Evolutionary conservation across 177 flowering plant species (phyloP).

Genomic region (Vitis hybrid): DNA sequence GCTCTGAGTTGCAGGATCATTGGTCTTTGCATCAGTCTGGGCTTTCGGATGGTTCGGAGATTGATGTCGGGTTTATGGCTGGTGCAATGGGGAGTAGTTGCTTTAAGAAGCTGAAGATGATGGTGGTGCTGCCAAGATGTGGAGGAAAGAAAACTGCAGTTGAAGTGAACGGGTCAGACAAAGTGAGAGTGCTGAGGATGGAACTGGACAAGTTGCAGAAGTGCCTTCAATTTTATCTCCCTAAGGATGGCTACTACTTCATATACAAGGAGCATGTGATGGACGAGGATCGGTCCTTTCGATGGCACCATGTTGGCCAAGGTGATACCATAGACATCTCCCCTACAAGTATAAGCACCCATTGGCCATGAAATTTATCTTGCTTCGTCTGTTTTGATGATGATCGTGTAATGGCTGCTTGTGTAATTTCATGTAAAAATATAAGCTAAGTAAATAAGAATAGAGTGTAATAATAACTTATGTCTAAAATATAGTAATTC

Average conservation of each 20-base stretch:
- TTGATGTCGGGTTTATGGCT: conserved; percentile 35
- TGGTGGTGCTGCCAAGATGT: conserved; percentile 39
- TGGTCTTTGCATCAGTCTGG: conserved; percentile 30
- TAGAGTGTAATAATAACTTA: too few species aligned
- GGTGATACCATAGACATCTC: conserved; percentile 83
- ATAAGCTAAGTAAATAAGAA: too few species aligned
- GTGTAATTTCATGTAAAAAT: too few species aligned
- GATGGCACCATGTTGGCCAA: conserved; percentile 67
- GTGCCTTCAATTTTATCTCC: conserved; percentile 41
- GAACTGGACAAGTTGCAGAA: conserved; percentile 55
- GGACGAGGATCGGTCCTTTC: conserved; percentile 75
- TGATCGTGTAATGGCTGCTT: too few species aligned
- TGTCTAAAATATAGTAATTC: too few species aligned
- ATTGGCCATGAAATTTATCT: too few species aligned
- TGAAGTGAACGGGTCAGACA: conserved; percentile 54
- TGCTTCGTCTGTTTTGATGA: too few species aligned
- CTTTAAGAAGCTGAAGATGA: conserved; percentile 47
- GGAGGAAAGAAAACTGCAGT: conserved; percentile 60
- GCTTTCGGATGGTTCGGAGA: conserved; percentile 37
- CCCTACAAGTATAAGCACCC: not conserved
- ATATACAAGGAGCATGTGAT: conserved; percentile 76
- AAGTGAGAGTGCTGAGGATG: conserved; percentile 59
- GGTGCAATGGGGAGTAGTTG: conserved; percentile 2
- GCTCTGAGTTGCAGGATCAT: conserved; percentile 43
- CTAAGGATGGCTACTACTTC: conserved; percentile 71